A percentile compares a stretch with the other conserved stretches of the same genome.
Conservation (phyloP, 1,284 basidiomycete species). For the Trametes polyzona region DNA sequence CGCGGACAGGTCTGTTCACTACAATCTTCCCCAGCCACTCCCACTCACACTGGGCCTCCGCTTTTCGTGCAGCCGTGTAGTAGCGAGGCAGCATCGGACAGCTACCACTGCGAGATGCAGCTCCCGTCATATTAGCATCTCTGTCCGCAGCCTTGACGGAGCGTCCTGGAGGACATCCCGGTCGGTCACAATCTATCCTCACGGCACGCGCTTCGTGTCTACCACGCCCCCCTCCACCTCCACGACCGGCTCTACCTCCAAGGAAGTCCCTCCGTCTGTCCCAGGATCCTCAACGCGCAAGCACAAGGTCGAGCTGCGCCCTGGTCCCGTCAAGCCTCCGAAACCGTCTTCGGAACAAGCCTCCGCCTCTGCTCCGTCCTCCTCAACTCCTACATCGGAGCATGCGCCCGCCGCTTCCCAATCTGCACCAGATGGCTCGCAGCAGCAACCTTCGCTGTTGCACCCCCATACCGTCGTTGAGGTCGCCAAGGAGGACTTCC, state of each 20-base stretch:
- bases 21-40: not conserved
- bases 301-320: constrained; percentile 63
- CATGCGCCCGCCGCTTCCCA: not conserved
- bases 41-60: not conserved
- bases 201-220: constrained; percentile 22
- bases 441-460: not conserved
- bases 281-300: constrained; percentile 41
- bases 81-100: constrained; percentile 22
- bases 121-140: constrained; percentile 12
- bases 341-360: constrained; percentile 20
- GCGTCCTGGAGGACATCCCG: constrained; percentile 12
- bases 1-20: constrained; percentile 35
- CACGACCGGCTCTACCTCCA: constrained; percentile 31
- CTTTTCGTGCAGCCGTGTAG: constrained; percentile 19
- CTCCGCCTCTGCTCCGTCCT: constrained; percentile 8
- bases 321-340: constrained; percentile 62
- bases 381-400: constrained; percentile 2
- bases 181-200: constrained; percentile 2
- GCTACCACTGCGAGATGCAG: constrained; percentile 12
- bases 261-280: constrained; percentile 20
- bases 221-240: constrained; percentile 35
- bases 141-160: constrained; percentile 2
- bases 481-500: constrained; percentile 62
- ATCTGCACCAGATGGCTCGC: constrained; percentile 16
- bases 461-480: constrained; percentile 39